Base-by-base conservation (phyloP, 2,329 filamentous ascomycete genomes). In the Talaromyces sp. region DNA sequence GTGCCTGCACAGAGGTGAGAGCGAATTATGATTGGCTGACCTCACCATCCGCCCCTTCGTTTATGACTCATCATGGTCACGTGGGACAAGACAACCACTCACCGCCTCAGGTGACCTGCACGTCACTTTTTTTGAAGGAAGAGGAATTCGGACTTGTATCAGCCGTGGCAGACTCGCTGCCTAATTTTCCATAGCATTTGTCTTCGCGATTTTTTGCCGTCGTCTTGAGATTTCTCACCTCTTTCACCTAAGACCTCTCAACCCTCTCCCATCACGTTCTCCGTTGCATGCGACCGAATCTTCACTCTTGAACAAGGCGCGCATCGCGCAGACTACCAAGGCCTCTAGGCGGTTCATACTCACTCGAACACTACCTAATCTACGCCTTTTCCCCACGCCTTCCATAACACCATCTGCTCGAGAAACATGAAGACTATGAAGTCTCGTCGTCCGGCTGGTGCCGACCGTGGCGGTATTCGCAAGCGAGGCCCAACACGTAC, bases 401-500 rank as follows among this genome's bases (percentile, higher is more conserved):
- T 3, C 19, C 19, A 24, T 14, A n/a, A 9, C 5, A 20, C 29
- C 3, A 29, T 4, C 22, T 14, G 4, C 40, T n/a, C 24, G 29
- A 16, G 10, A 49, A 56, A 55, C 40, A 72, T 71, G 63, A 71
- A 66, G 63, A 64, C 59, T 51, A 62, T 67, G 41, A 73, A 65
- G 55, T 65, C 60, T 35, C 54, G 65, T 52, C 69, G 67, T 46
- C 53, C 67, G 10, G 63, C 58, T 47, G 58, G 51, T 49, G 61
- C 68, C 47, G 68, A 73, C 55, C 74, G 79, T 20, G 46, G 46
- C 49, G 80, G 80, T 32, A 81, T 82, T 49, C 74, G 77, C 57
- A 83, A 82, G 71, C 75, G 77, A 55, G 71, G 71, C 45, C 64
- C 71, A 17, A 66, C 70, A 45, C 74, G 78, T 52, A 70, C 80